phyloP scores from a whole-genome alignment of 2,329 filamentous ascomycete species.

The Xylaria hypoxylon region DNA sequence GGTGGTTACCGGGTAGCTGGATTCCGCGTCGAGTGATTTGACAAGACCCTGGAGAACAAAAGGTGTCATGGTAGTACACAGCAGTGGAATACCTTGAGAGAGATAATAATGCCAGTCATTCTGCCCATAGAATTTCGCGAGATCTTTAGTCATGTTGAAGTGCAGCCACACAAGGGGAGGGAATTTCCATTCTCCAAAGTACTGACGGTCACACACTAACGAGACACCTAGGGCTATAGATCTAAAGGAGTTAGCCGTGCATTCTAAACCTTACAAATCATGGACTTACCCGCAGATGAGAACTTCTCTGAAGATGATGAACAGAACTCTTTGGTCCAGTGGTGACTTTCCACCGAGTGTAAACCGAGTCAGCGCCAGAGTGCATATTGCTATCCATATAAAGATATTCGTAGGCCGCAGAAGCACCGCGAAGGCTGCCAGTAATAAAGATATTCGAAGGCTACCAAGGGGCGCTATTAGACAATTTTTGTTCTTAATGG shows the following conservation, averaged over 20 bases:
- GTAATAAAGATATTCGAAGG: constrained; percentile 72
- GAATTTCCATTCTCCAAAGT: constrained; percentile 88
- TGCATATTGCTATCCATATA: constrained; percentile 79
- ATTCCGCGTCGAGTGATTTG: constrained; percentile 56
- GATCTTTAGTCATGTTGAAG: constrained; percentile 88
- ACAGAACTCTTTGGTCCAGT: constrained; percentile 57
- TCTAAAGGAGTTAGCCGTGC: constrained; percentile 40
- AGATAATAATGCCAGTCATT: constrained; percentile 96
- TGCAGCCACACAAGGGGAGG: constrained; percentile 88
- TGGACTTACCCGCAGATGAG: constrained; percentile 67
- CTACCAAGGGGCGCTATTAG: constrained; percentile 50
- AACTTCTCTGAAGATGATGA: constrained; percentile 71
- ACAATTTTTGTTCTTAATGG: neutral
- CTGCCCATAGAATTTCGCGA: constrained; percentile 91
- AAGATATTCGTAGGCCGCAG: constrained; percentile 90
- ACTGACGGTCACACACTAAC: constrained; percentile 76
- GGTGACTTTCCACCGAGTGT: constrained; percentile 56
- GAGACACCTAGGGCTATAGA: constrained; percentile 72
- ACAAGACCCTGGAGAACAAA: constrained; percentile 77
- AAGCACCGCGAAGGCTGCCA: constrained; percentile 85
- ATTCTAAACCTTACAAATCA: neutral
- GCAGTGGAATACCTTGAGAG: constrained; percentile 86
- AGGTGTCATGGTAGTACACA: constrained; percentile 85
- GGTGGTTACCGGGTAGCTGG: constrained; percentile 52
- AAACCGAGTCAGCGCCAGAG: constrained; percentile 61